phyloP scores from a whole-genome alignment of 106 monocot genomes.

The Cymbidium sinense region DNA sequence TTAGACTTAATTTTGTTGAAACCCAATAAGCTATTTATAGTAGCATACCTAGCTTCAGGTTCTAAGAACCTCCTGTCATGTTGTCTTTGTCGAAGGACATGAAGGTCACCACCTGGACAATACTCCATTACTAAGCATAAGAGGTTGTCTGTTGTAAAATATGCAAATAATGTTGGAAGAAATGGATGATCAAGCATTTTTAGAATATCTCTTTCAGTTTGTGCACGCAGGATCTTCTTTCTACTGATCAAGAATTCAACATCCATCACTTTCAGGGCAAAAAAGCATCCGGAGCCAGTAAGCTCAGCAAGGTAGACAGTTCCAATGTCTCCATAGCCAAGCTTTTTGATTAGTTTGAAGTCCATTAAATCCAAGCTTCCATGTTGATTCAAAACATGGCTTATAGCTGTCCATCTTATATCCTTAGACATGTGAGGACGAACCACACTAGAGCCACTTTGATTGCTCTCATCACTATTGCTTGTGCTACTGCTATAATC shows the following conservation, averaged over 20 bases:
- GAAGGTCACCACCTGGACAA: slow-evolving; percentile 88
- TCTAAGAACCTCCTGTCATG: slow-evolving; percentile 57
- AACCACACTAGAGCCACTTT: slow-evolving; percentile 23
- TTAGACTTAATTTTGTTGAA: not conserved
- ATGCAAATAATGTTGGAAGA: slow-evolving; percentile 63
- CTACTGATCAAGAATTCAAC: slow-evolving; percentile 68
- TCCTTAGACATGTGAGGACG: slow-evolving; percentile 16
- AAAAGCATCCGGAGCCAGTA: slow-evolving; percentile 49
- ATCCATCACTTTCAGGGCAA: slow-evolving; percentile 94
- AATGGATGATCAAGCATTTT: slow-evolving; percentile 92
- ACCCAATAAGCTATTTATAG: slow-evolving; percentile 3
- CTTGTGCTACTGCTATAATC: slow-evolving; percentile 66
- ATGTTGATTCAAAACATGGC: slow-evolving; percentile 38
- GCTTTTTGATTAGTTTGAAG: slow-evolving; percentile 69
- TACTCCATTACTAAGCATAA: slow-evolving; percentile 90
- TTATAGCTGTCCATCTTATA: slow-evolving; percentile 35
- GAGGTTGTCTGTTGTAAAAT: slow-evolving; percentile 78
- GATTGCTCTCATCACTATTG: slow-evolving; percentile 59
- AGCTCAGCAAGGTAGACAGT: slow-evolving; percentile 91
- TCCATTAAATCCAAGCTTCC: slow-evolving; percentile 62
- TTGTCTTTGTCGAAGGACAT: slow-evolving; percentile 80
- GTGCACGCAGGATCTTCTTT: slow-evolving; percentile 76
- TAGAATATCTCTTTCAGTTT: slow-evolving; percentile 85
- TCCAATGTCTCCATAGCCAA: slow-evolving; percentile 91
- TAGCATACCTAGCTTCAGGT: slow-evolving; percentile 65